Base-by-base conservation (phyloP, 805 yeast genomes). In the Hanseniaspora jakobsenii region DNA sequence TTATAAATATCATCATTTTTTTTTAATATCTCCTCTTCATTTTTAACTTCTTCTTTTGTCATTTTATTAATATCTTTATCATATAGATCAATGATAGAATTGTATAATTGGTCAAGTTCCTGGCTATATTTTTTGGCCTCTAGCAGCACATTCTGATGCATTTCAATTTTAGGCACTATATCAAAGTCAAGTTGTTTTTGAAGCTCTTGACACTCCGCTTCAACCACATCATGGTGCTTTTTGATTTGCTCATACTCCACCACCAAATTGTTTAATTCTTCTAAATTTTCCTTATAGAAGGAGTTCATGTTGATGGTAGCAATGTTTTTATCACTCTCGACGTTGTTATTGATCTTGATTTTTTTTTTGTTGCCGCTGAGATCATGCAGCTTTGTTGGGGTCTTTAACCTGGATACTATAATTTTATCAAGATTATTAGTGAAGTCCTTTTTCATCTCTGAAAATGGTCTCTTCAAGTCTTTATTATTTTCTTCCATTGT, bases 41-140 rank as follows among this genome's bases (percentile, higher is more conserved):
- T 46, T 26, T 21, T 53, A 40, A 2, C 65, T 62, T 39, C 52
- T 50, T 1, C 71, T 55, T 13, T 59, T 58, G 4, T 62, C 54
- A 2, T 52, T 47, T 10, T 55, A 57, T 12, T 56, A 53, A 5
- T 37, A 42, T 26, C 46, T n/a, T 52, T 52, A 9, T 36, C 41
- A 4, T 60, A 67, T 45, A 63, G 62, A 7, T 59, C 36, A 1
- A 63, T 58, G 51, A 58, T 52, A 1, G 60, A 52, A 17, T 52
- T 43, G 6, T 53, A 51, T 21, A 51, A 53, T 18, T 51, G 49
- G 19, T 48, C 54, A n/a, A n/a, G n/a, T n/a, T n/a, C n/a, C n/a
- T n/a, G n/a, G n/a, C n/a, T n/a, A n/a, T n/a, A n/a, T n/a, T n/a
- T n/a, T n/a, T n/a, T n/a, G n/a, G n/a, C n/a, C n/a, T n/a, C n/a